These are phyloP conservation scores for Xylaria scruposa DNA, from an alignment of 495 filamentous ascomycete genomes.

Conservation along the genomic window DNA sequence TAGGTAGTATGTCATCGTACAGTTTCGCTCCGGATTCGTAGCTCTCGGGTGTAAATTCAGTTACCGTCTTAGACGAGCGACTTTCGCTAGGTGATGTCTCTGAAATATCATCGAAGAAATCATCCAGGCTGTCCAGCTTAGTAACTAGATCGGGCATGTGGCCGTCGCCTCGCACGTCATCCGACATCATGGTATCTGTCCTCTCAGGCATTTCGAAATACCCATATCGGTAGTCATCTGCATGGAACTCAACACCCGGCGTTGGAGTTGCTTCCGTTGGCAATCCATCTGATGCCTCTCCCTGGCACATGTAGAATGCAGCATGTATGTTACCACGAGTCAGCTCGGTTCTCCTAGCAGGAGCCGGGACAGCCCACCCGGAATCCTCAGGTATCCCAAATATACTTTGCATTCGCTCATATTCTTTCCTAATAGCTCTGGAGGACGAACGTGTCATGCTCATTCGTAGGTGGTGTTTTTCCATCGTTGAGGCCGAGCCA, in stretches of 20 bases:
- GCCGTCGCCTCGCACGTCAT: constrained; percentile 73
- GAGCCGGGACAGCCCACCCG: constrained; percentile 95
- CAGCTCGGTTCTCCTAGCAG: constrained; percentile 81
- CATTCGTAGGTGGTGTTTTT: constrained; percentile 93
- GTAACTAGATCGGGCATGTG: constrained; percentile 84
- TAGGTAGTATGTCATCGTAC: constrained; percentile 93
- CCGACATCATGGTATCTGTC: constrained; percentile 89
- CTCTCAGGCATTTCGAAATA: constrained; percentile 73
- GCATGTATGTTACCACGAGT: constrained; percentile 94
- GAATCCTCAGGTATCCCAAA: constrained; percentile 96
- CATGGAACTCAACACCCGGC: constrained; percentile 88
- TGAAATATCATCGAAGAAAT: constrained; percentile 80
- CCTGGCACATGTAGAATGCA: constrained; percentile 87
- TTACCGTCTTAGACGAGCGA: constrained; percentile 67
- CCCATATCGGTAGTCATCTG: constrained; percentile 83
- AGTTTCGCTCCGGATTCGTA: constrained; percentile 82
- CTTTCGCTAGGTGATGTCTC: constrained; percentile 61
- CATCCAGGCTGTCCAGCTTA: constrained; percentile 91
- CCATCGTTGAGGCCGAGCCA: constrained; percentile 70
- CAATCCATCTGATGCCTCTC: constrained; percentile 51
- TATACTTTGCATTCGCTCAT: constrained; percentile 89
- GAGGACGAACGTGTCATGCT: constrained; percentile 88
- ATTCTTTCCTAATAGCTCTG: constrained; percentile 86
- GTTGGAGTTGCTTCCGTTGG: constrained; percentile 73
- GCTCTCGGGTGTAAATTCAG: constrained; percentile 64